These are phyloP conservation scores for Curvularia spicifera DNA, from an alignment of 2,329 filamentous ascomycete species.

Conservation along the genomic window DNA sequence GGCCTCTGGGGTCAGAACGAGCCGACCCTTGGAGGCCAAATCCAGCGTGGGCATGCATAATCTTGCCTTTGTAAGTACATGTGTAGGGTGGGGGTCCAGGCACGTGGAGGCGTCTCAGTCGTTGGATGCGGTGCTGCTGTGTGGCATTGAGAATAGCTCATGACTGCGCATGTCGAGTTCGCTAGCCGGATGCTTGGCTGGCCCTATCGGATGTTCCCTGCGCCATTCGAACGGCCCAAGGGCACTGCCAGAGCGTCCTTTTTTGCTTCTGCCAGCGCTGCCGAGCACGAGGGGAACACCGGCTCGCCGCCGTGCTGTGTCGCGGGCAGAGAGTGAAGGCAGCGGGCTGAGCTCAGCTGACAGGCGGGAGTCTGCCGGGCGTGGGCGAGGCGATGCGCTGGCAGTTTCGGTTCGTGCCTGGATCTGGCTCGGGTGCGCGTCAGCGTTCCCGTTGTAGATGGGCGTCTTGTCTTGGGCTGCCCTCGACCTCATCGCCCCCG, in stretches of 20 bases:
- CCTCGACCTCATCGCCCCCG: conserved; percentile 10
- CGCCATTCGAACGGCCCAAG: conserved; percentile 1
- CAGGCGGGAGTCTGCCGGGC: background rate
- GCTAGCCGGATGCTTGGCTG: background rate
- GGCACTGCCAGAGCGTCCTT: background rate
- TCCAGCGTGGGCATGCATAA: background rate
- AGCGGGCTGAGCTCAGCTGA: conserved; percentile 9
- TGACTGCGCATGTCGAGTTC: no score
- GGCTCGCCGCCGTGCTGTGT: background rate
- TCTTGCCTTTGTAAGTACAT: background rate
- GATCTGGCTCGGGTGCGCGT: conserved; percentile 11
- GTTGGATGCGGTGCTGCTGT: background rate
- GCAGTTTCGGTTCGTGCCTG: conserved; percentile 29
- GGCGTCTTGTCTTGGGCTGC: no score
- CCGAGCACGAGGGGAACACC: background rate
- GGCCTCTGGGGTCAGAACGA: conserved; percentile 21
- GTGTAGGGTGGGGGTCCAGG: background rate
- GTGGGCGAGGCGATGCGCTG: conserved; percentile 25
- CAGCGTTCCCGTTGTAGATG: conserved; percentile 9
- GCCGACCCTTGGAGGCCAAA: conserved; percentile 9
- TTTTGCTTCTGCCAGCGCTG: background rate
- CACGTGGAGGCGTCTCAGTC: conserved; percentile 11
- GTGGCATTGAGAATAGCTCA: background rate
- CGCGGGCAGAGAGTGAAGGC: background rate
- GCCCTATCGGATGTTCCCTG: background rate